A percentile compares a stretch with the other conserved stretches of the same genome.
These are phyloP conservation scores for Lonicera japonica DNA, from an alignment of 129 eudicot species.

Conservation along the genomic window DNA sequence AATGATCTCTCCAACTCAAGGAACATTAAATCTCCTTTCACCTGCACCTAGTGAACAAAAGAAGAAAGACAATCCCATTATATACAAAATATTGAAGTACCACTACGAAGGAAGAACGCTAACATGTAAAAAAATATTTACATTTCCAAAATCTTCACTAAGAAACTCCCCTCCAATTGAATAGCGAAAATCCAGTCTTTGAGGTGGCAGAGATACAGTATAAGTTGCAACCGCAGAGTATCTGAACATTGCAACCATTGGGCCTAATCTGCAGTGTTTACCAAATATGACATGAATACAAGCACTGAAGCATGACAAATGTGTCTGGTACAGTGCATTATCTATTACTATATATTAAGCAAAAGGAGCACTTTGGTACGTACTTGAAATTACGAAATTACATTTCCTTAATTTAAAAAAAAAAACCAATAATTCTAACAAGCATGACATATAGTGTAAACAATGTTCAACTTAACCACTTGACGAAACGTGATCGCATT, in stretches of 20 bases:
- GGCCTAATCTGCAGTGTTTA: slow-evolving; percentile 59
- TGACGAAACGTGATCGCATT: no score
- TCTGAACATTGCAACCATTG: slow-evolving; percentile 92
- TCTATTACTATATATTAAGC: no score
- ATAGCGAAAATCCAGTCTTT: slow-evolving; percentile 42
- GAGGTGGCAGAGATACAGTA: slow-evolving; percentile 65
- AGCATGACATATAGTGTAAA: no score
- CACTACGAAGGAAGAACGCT: no score
- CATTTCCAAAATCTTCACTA: slow-evolving; percentile 53
- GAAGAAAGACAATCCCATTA: neutral
- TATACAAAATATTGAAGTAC: neutral
- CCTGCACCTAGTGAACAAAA: slow-evolving; percentile 33
- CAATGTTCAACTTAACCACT: no score
- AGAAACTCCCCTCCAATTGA: slow-evolving; percentile 45
- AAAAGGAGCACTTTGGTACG: no score
- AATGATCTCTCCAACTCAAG: slow-evolving; percentile 55
- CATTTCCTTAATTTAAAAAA: no score
- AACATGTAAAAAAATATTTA: slow-evolving; percentile 10
- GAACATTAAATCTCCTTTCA: slow-evolving; percentile 53
- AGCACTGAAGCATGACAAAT: no score
- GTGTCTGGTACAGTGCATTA: no score
- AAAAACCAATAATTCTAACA: no score
- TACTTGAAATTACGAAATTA: no score
- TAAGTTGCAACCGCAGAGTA: slow-evolving; percentile 65
- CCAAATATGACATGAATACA: neutral